Base-by-base conservation (phyloP, 1,139 yeast genomes). In the Petasospora fabianii region DNA sequence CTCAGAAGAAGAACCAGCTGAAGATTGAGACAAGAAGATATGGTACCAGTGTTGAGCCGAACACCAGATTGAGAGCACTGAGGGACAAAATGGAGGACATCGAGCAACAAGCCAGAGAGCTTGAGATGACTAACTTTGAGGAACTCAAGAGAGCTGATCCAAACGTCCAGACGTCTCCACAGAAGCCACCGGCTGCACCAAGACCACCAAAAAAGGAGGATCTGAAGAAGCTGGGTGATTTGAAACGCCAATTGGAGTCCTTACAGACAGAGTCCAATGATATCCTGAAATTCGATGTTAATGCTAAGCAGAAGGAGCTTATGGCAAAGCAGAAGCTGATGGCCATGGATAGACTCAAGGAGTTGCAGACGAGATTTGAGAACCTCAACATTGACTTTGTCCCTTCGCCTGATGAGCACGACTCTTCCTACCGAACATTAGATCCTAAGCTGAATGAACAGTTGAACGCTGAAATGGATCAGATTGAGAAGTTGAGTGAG, bases 71-170 rank as follows among this genome's bases (percentile, higher is more conserved):
- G 39, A 73, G 94, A 46, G 81, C 78, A 35, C 69, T 90, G 46
- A 73, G 96, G 44, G 87, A 82, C 51, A 79, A 83, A 57, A 85
- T 88, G 95, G 96, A 86, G 40, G 82, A 77, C 46, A 71, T 92
- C 38, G 96, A 87, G 54, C 73, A 75, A 39, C 82, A 82, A 68
- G 97, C 97, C 0, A 69, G 96, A 47, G 87, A 84, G 56, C 71
- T 90, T 48, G 97, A 90, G 60, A 81, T 80, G 77, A 82, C 87
- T 17, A 90, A 87, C 50, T 87, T 87, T 54, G 81, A 65, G 29
- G 80, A 74, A n/a, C 32, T 33, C 24, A 50, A 46, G 34, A 50
- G 43, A 37, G 41, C 46, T 3, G 27, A 27, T 4, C 37, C 38
- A 6, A 26, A 42, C 10, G 19, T 29, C 1, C 35, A 36, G 5